Evolutionary conservation across 768 basidiomycete species (phyloP).

Genomic region (Hebeloma cylindrosporum): DNA sequence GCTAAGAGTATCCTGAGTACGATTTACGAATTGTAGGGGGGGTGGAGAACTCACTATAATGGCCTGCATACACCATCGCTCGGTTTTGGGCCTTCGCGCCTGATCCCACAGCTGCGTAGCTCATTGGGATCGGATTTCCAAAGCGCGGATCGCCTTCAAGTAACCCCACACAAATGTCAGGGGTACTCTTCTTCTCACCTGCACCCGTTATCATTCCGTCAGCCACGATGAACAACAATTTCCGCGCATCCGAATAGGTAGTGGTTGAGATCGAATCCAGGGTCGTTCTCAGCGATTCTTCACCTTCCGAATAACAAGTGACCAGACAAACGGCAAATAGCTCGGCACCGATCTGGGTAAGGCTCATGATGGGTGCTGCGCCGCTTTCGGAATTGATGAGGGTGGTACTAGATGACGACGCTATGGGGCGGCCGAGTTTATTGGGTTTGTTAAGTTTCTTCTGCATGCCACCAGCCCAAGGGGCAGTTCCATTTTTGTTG

Average conservation of each 20-base stretch:
- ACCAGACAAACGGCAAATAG: slow-evolving; percentile 94
- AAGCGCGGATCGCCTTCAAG: slow-evolving; percentile 94
- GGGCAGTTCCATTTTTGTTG: slow-evolving; percentile 89
- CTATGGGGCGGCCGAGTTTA: slow-evolving; percentile 50
- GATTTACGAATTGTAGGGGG: slow-evolving; percentile 1
- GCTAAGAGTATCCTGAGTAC: slow-evolving; percentile 39
- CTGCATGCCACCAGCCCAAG: slow-evolving; percentile 78
- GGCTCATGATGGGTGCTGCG: slow-evolving; percentile 69
- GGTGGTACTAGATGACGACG: slow-evolving; percentile 55
- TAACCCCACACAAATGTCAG: slow-evolving; percentile 91
- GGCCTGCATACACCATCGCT: slow-evolving; percentile 99
- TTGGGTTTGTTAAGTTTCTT: slow-evolving; percentile 50
- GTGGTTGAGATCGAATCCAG: slow-evolving; percentile 92
- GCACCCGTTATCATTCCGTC: slow-evolving; percentile 99
- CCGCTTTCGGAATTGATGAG: slow-evolving; percentile 46
- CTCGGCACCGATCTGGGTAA: slow-evolving; percentile 92
- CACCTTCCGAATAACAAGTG: slow-evolving; percentile 97
- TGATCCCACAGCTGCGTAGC: slow-evolving; percentile 85
- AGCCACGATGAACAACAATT: slow-evolving; percentile 90
- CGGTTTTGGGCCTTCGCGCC: slow-evolving; percentile 90
- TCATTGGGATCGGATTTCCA: slow-evolving; percentile 95
- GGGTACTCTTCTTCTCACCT: slow-evolving; percentile 94
- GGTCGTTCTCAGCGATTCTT: slow-evolving; percentile 87
- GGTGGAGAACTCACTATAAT: slow-evolving; percentile 79
- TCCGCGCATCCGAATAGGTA: slow-evolving; percentile 88